Evolutionary conservation across 345 rosid species (phyloP).

Genomic region (Bruguiera gymnorhiza): DNA sequence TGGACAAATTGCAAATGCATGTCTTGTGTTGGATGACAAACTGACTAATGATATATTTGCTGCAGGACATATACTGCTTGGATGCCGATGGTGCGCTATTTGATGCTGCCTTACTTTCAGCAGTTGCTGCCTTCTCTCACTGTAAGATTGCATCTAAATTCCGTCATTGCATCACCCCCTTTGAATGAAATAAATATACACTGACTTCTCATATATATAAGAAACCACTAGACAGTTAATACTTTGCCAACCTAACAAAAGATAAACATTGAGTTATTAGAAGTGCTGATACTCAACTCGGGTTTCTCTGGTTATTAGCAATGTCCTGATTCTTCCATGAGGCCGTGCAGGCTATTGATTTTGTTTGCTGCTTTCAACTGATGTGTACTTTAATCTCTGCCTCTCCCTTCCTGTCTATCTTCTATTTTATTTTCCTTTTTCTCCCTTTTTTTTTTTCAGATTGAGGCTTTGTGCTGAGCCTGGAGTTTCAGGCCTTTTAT

Average conservation of each 20-base stretch:
- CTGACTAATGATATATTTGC: not conserved
- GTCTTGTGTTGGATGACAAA: not conserved
- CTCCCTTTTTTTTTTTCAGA: not conserved
- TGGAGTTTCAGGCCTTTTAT: not conserved
- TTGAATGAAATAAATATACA: not conserved
- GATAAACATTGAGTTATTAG: not conserved
- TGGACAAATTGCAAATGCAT: not conserved
- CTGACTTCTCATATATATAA: not conserved
- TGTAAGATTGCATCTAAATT: constrained; percentile 38
- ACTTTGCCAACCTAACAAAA: not conserved
- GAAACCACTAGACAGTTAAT: not conserved
- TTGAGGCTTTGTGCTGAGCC: not conserved
- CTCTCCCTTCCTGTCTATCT: too few species aligned
- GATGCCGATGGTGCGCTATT: constrained; percentile 96
- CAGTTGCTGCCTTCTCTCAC: constrained; percentile 74
- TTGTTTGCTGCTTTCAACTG: too few species aligned
- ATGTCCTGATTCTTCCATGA: not conserved
- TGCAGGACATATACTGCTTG: constrained; percentile 84
- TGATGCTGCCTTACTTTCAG: constrained; percentile 87
- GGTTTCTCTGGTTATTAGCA: not conserved
- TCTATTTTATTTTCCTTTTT: not conserved
- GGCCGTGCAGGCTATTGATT: not conserved
- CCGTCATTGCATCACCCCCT: not conserved
- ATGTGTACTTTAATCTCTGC: too few species aligned
- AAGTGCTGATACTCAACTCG: not conserved